These are phyloP conservation scores for Magnusiomyces suaveolens DNA, from an alignment of 1,139 yeast genomes.

Conservation along the genomic window DNA sequence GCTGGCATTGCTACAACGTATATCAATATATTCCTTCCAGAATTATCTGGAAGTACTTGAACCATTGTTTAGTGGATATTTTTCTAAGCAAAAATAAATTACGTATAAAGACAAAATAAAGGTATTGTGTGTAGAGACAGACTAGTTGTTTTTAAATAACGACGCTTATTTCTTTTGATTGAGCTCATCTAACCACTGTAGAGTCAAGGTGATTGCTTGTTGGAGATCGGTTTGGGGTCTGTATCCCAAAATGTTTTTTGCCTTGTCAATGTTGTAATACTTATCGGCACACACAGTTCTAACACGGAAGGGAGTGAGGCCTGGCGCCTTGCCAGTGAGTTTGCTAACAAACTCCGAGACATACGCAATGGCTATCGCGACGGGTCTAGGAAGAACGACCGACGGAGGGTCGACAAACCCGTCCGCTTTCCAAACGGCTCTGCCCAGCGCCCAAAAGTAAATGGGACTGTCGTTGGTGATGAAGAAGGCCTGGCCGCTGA, in stretches of 20 bases:
- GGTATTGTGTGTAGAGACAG: neutral
- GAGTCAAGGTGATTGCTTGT: constrained; percentile 69
- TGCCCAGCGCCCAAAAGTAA: constrained; percentile 94
- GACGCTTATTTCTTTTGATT: constrained; percentile 7
- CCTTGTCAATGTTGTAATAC: constrained; percentile 85
- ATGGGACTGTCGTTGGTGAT: constrained; percentile 91
- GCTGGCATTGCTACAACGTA: constrained; percentile 14
- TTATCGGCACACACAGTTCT: constrained; percentile 89
- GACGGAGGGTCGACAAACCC: constrained; percentile 67
- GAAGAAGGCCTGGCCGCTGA: constrained; percentile 83
- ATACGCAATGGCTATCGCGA: constrained; percentile 75
- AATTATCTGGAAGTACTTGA: constrained; percentile 9
- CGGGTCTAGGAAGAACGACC: constrained; percentile 57
- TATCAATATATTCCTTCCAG: constrained; percentile 14
- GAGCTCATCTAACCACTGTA: constrained; percentile 79
- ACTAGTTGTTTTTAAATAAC: too few relatives aligned
- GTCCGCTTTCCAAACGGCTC: constrained; percentile 95
- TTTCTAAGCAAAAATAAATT: neutral
- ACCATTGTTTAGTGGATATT: neutral
- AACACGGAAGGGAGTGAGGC: constrained; percentile 93
- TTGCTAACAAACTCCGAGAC: constrained; percentile 65
- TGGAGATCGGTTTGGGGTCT: constrained; percentile 72
- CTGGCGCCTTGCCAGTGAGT: constrained; percentile 70
- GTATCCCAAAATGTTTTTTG: constrained; percentile 68
- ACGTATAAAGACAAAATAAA: neutral